phyloP scores from a whole-genome alignment of 805 yeast genomes.

The Saccharomyces jurei region DNA sequence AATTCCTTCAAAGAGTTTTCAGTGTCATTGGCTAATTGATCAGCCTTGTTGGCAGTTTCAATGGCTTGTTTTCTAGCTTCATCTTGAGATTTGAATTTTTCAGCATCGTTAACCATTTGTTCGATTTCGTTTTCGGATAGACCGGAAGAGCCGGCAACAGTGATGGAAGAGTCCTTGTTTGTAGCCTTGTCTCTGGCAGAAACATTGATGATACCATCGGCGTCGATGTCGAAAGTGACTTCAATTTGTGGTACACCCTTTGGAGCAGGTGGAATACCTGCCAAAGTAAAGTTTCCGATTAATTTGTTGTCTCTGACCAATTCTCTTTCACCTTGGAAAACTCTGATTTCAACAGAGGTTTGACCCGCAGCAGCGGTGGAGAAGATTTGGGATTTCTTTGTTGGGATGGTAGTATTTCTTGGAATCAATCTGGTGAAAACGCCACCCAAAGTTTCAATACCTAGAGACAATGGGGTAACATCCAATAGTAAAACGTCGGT shows the following conservation, averaged over 20 bases:
- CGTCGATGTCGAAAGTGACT: conserved; percentile 91
- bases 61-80: conserved; percentile 77
- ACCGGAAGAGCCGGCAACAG: conserved; percentile 95
- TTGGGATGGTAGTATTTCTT: conserved; percentile 91
- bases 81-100: conserved; percentile 80
- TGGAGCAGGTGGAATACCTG: conserved; percentile 84
- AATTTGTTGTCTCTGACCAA: conserved; percentile 95
- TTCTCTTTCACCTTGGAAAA: conserved; percentile 99
- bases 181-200: conserved; percentile 90
- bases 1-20: conserved; percentile 77
- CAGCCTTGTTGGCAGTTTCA: conserved; percentile 72
- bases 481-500: conserved; percentile 85
- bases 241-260: conserved; percentile 79
- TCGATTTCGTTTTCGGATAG: conserved; percentile 84
- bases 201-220: conserved; percentile 95
- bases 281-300: conserved; percentile 90
- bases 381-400: conserved; percentile 93
- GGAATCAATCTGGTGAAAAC: conserved; percentile 86
- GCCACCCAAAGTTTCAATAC: conserved; percentile 98
- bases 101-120: conserved; percentile 85
- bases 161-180: conserved; percentile 88
- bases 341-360: conserved; percentile 94
- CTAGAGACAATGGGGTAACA: conserved; percentile 79
- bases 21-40: conserved; percentile 75
- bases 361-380: conserved; percentile 95